Evolutionary conservation across 345 rosid species (phyloP), one percentile per base, ranked within the genome.

Genomic region (Passiflora organensis): DNA sequence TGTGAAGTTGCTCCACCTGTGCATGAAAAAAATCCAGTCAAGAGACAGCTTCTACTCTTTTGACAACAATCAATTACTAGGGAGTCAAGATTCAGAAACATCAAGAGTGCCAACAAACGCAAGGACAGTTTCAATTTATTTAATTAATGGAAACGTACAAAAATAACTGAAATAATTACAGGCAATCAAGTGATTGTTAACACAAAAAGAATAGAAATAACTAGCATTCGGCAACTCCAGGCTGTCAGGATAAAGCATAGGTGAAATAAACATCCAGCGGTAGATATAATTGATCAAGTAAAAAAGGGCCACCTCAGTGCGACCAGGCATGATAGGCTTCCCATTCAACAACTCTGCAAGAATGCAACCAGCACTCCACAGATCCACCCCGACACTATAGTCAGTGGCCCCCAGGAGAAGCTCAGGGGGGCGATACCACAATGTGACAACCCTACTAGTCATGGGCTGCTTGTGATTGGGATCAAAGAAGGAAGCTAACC

Each of bases 1-100:
- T 81, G 65, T 84, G 91, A 10, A 84, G 76, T 64, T 84, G 91
- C 67, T 84, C 91, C 81, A 84, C 91, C 91, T 84, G 56, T 18
- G 60, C 42, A 51, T 37, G 17, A 42, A 56, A 20, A 13, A 21
- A 8, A 8, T 28, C 8, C 32, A 41, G 59, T 36, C 59, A 60
- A 34, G 24, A 47, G 36, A 66, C 48, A n/a, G 48, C 19, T 21
- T 28, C 34, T 28, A 28, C 8, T 28, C 3, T 28, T 28, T 28
- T 28, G 34, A 28, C 34, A 28, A 28, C 8, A 2, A 28, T 28
- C 34, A 28, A 28, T 28, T 28, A 28, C 34, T 28, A 28, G 34
- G 34, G 34, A 28, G 3, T 2, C 8, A 3, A 28, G 34, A 28
- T 2, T 28, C 34, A 28, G 34, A 28, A 28, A 28, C 34, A 28